These are phyloP conservation scores for Daldinia sp. DNA, from an alignment of 2,329 filamentous ascomycete species.

Conservation along the genomic window DNA sequence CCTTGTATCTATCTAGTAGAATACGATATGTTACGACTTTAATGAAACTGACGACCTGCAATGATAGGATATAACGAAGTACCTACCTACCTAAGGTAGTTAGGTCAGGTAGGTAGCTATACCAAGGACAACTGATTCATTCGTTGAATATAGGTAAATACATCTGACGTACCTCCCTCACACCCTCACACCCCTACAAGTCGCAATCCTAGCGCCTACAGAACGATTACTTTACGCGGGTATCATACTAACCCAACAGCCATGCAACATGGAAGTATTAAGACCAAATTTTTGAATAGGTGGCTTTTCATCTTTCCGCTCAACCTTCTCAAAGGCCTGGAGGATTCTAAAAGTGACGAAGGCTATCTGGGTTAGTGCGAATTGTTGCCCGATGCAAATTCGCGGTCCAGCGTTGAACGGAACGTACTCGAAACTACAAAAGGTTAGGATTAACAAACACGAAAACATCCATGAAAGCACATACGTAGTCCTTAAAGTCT, in stretches of 20 bases:
- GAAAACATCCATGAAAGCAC: constrained; percentile 4
- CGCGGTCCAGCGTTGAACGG: constrained; percentile 52
- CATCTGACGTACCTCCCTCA: neutral
- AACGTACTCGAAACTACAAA: constrained; percentile 46
- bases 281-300: constrained; percentile 42
- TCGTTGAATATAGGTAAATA: neutral
- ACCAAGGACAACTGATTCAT: too few species aligned
- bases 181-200: too few species aligned
- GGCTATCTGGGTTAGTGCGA: constrained; percentile 46
- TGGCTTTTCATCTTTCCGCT: constrained; percentile 41
- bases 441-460: neutral
- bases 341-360: constrained; percentile 44
- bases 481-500: constrained; percentile 40
- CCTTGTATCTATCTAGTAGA: constrained; percentile 7
- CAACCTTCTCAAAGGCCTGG: constrained; percentile 44
- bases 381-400: constrained; percentile 52
- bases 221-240: constrained; percentile 30
- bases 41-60: too few species aligned
- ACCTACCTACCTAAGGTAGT: too few species aligned
- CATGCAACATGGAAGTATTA: constrained; percentile 44
- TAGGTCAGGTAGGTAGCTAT: too few species aligned
- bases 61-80: too few species aligned
- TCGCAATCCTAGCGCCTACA: too few species aligned
- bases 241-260: constrained; percentile 44
- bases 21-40: constrained; percentile 18